These are phyloP conservation scores for Fusarium anguioides DNA, from an alignment of 2,329 filamentous ascomycete species.

Conservation along the genomic window DNA sequence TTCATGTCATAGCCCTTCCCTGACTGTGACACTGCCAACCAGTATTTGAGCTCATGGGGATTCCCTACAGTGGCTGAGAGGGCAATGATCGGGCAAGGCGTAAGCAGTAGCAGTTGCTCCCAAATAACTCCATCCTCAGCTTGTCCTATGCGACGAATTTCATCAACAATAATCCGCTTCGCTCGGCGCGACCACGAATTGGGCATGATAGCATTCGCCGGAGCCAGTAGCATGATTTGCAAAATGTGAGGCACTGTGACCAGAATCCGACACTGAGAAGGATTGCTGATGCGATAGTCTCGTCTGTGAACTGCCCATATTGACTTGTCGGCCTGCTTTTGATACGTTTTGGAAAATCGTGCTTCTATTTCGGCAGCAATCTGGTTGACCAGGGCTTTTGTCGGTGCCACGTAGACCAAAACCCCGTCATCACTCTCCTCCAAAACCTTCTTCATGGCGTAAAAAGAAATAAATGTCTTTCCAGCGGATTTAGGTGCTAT, in stretches of 20 bases:
- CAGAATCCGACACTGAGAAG: slow-evolving; percentile 77
- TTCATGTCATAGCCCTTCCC: slow-evolving; percentile 71
- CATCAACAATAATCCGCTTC: slow-evolving; percentile 83
- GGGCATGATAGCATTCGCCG: slow-evolving; percentile 67
- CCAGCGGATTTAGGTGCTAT: slow-evolving; percentile 83
- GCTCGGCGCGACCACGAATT: slow-evolving; percentile 73
- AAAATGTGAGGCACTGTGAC: slow-evolving; percentile 83
- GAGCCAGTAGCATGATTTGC: slow-evolving; percentile 79
- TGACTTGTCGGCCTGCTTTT: slow-evolving; percentile 68
- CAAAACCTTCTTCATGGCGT: slow-evolving; percentile 82
- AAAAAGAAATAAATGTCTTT: slow-evolving; percentile 87
- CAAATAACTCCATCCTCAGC: slow-evolving; percentile 80
- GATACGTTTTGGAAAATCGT: slow-evolving; percentile 75
- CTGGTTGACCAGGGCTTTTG: slow-evolving; percentile 85
- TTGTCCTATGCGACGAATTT: slow-evolving; percentile 83
- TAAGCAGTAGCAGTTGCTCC: slow-evolving; percentile 80
- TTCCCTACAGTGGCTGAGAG: slow-evolving; percentile 85
- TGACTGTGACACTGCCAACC: slow-evolving; percentile 73
- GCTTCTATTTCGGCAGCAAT: slow-evolving; percentile 83
- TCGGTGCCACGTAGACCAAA: slow-evolving; percentile 82
- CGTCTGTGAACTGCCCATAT: slow-evolving; percentile 84
- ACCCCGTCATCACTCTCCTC: slow-evolving; percentile 75
- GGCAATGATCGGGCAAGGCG: slow-evolving; percentile 81
- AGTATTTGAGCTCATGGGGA: slow-evolving; percentile 74
- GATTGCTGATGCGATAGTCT: slow-evolving; percentile 80